Evolutionary conservation across 805 yeast species (phyloP), one percentile per base, ranked within the genome.

Genomic region (Saccharomycopsis amapae): DNA sequence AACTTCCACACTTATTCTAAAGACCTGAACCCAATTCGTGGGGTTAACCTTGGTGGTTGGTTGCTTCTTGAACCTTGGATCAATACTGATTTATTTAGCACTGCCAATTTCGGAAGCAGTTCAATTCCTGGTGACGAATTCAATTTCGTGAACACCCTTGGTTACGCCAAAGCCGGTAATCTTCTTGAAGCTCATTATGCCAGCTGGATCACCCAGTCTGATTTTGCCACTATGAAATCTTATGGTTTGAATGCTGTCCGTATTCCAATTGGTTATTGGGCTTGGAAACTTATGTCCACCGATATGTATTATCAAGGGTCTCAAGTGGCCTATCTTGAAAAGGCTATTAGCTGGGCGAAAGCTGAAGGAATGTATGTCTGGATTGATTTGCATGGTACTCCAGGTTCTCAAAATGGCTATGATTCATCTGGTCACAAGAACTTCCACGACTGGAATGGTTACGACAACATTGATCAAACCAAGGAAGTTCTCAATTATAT

Each of bases 401-500:
- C 94, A 7, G 93, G 90, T 1, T 79, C 89, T 2, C 94, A 85
- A 58, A 85, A 85, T 60, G 94, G 94, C 12, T 85, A 84, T 66
- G 90, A 85, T 56, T 85, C 83, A 55, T 78, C 85, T 6, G 95
- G 94, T 1, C 63, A 73, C 23, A 68, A 87, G 56, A 76, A 68
- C 39, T 53, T 54, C n/a, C 56, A 68, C 17, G 63, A 62, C 5
- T 75, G 79, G 78, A 65, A 63, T 42, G 49, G 51, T 0, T 66
- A 67, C 19, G 57, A 62, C 35, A 71, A 78, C 49, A 65, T 70
- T 34, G 62, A 69, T 15, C 52, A 76, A 32, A 75, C 87, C 2
- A 60, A 70, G 42, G 63, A 72, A 17, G 75, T 76, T 1, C 65
- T 81, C 60, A 57, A 71, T 20, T 62, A 67, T 32, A 71, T 83